Conservation (phyloP, 2,329 filamentous ascomycete species). For the Hawksworthiomyces lignivorus region DNA sequence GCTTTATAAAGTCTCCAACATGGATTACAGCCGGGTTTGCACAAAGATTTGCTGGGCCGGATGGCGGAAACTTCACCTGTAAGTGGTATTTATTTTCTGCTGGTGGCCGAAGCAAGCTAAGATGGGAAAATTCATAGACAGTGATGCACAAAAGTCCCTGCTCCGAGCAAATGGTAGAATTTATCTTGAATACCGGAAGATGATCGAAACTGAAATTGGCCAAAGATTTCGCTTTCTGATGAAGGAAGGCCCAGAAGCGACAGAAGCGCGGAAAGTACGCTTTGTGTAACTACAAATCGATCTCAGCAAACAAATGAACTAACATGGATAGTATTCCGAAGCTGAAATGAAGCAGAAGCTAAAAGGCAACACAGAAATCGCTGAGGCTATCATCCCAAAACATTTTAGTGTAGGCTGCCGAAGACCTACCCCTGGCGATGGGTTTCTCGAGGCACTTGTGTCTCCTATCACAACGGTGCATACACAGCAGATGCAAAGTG, state of each 20-base stretch:
- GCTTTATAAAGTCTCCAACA: conserved; percentile 2
- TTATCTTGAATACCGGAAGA: conserved; percentile 33
- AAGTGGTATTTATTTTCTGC: too few species aligned
- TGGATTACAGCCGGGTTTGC: conserved; percentile 10
- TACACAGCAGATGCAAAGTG: conserved; percentile 28
- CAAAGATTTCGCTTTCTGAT: conserved; percentile 26
- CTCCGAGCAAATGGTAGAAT: conserved; percentile 28
- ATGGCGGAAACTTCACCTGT: not conserved
- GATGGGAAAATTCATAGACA: too few species aligned
- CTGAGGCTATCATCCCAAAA: conserved; percentile 32
- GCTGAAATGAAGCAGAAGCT: conserved; percentile 2
- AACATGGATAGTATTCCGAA: not conserved
- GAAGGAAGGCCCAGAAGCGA: not conserved
- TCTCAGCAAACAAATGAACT: conserved; percentile 15
- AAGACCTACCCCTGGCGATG: conserved; percentile 33
- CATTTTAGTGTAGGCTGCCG: conserved; percentile 37
- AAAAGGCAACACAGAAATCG: conserved; percentile 26
- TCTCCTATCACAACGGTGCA: conserved; percentile 35
- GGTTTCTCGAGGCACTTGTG: conserved; percentile 33
- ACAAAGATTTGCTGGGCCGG: not conserved
- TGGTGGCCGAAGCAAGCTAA: too few species aligned
- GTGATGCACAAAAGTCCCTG: conserved; percentile 28
- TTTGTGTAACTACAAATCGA: too few species aligned
- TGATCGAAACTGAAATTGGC: conserved; percentile 26
- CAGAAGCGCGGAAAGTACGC: conserved; percentile 19